Conservation (phyloP, 2,329 filamentous ascomycete genomes). For the Fusarium sp. region DNA sequence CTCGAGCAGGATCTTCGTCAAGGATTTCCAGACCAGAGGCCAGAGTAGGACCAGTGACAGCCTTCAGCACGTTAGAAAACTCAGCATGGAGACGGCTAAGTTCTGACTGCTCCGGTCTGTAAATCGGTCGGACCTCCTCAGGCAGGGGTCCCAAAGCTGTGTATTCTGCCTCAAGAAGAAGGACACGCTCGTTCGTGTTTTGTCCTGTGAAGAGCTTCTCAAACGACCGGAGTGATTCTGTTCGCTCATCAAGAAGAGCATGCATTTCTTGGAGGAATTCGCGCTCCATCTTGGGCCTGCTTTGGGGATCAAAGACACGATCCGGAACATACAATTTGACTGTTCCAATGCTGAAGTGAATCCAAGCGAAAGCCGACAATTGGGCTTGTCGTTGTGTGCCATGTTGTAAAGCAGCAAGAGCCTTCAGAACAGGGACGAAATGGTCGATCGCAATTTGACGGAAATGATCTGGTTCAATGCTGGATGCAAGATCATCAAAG, state of each 20-base stretch:
- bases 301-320: conserved; percentile 84
- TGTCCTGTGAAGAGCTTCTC: conserved; percentile 77
- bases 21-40: conserved; percentile 51
- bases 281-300: conserved; percentile 74
- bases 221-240: conserved; percentile 73
- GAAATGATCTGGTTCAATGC: conserved; percentile 55
- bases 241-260: conserved; percentile 65
- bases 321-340: conserved; percentile 88
- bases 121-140: conserved; percentile 73
- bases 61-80: conserved; percentile 80
- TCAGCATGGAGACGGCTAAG: conserved; percentile 82
- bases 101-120: conserved; percentile 76
- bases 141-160: conserved; percentile 75
- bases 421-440: conserved; percentile 61
- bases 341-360: conserved; percentile 79
- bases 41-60: conserved; percentile 66
- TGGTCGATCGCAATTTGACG: conserved; percentile 56
- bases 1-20: conserved; percentile 39
- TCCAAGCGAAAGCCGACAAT: conserved; percentile 72
- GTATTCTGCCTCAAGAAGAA: conserved; percentile 73
- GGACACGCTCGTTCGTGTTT: conserved; percentile 73
- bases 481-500: conserved; percentile 45
- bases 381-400: conserved; percentile 45
- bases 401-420: conserved; percentile 53
- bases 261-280: conserved; percentile 69